Percentiles rank a stretch among this genome's conserved stretches.
phyloP scores from a whole-genome alignment of 2,329 filamentous ascomycete species.

The Arachnomyces sp. region DNA sequence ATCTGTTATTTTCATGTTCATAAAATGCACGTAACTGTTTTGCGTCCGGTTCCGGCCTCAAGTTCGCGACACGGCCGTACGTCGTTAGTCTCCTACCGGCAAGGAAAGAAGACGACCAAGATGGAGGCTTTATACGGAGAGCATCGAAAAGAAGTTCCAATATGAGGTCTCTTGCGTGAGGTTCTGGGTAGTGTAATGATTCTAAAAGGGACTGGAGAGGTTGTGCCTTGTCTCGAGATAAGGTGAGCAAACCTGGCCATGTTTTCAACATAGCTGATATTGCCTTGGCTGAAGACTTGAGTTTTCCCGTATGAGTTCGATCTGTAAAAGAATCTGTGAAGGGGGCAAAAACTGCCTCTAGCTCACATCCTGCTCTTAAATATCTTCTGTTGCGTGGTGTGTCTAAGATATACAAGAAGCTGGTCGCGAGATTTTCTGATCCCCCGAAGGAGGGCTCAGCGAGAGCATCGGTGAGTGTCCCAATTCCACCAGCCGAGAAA shows the following conservation, averaged over 20 bases:
- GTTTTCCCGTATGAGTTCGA: conserved; percentile 50
- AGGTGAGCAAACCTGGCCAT: conserved; percentile 82
- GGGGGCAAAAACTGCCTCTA: conserved; percentile 81
- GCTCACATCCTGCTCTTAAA: conserved; percentile 77
- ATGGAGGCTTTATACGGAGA: conserved; percentile 81
- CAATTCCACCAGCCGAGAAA: conserved; percentile 73
- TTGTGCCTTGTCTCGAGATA: conserved; percentile 81
- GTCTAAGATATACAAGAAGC: conserved; percentile 86
- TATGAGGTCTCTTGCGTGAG: conserved; percentile 61
- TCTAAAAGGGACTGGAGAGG: conserved; percentile 73
- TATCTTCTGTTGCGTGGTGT: conserved; percentile 71
- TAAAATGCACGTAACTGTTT: conserved; percentile 47
- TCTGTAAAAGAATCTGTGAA: conserved; percentile 72
- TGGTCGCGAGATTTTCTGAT: conserved; percentile 76
- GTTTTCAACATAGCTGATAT: conserved; percentile 84
- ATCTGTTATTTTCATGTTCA: conserved; percentile 56
- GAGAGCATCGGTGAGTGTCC: conserved; percentile 81
- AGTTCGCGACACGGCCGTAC: conserved; percentile 84
- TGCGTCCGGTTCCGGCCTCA: conserved; percentile 55
- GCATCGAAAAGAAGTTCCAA: conserved; percentile 79
- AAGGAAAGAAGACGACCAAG: conserved; percentile 92
- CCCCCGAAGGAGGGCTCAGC: conserved; percentile 87
- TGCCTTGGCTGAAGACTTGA: conserved; percentile 87
- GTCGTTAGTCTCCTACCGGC: conserved; percentile 88
- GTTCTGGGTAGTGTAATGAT: conserved; percentile 52